phyloP scores from a whole-genome alignment of 2,329 filamentous ascomycete species.

The Lojkania enalia region DNA sequence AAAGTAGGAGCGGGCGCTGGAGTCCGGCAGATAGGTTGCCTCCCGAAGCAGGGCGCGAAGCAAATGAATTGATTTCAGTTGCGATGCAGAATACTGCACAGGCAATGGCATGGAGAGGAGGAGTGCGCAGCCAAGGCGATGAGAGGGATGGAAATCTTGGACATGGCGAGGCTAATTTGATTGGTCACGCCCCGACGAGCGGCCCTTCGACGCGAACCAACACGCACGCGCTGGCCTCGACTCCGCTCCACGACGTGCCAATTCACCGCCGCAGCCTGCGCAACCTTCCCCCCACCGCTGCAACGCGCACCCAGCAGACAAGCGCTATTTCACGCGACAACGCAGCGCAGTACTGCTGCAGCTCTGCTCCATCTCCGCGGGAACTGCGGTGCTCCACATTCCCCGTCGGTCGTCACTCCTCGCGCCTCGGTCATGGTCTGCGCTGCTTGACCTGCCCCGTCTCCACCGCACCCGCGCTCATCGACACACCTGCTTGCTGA shows the following conservation, averaged over 20 bases:
- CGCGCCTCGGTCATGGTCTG: constrained; percentile 6
- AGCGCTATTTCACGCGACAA: neutral
- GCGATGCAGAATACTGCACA: constrained; percentile 19
- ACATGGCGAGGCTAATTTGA: constrained; percentile 9
- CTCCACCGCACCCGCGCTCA: constrained; percentile 5
- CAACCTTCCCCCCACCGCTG: constrained; percentile 1
- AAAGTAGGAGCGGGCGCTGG: constrained; percentile 56
- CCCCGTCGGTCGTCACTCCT: constrained; percentile 5
- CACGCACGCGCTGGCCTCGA: constrained; percentile 2
- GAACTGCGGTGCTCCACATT: constrained; percentile 2
- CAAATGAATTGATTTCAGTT: constrained; percentile 47
- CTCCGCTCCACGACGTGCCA: constrained; percentile 3
- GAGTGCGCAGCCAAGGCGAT: constrained; percentile 7
- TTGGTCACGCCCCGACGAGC: constrained; percentile 23
- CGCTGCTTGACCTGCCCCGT: constrained; percentile 2
- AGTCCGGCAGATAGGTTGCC: constrained; percentile 63
- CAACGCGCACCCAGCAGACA: too few relatives aligned
- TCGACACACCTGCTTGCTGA: constrained; percentile 10
- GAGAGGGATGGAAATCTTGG: constrained; percentile 1
- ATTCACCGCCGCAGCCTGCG: neutral
- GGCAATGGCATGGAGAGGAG: constrained; percentile 16
- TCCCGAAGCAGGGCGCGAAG: constrained; percentile 62
- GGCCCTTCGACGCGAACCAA: constrained; percentile 11
- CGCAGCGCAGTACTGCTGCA: constrained; percentile 1
- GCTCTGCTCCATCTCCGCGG: neutral